phyloP scores from a whole-genome alignment of 179 eudicot species.

The Silene noctiflora region DNA sequence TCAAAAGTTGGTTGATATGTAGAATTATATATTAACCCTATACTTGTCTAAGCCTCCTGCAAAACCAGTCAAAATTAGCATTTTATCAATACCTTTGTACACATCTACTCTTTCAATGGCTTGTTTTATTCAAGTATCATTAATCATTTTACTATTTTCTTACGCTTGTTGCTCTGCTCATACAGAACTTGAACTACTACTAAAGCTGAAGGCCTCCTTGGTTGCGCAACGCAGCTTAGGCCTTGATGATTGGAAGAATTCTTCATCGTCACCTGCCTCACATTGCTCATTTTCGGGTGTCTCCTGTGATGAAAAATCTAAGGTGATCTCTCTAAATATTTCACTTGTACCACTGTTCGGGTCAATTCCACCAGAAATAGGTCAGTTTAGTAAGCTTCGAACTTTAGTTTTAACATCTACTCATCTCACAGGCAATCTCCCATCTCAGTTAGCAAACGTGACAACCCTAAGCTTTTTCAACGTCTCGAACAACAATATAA shows the following conservation, averaged over 20 bases:
- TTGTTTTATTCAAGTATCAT: constrained; percentile 7
- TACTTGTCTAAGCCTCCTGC: not conserved
- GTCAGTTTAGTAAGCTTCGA: constrained; percentile 34
- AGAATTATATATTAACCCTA: not conserved
- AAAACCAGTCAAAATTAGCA: not conserved
- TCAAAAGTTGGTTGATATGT: too few species aligned
- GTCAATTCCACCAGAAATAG: constrained; percentile 50
- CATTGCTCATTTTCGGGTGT: constrained; percentile 66
- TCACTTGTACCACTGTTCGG: constrained; percentile 41
- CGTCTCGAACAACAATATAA: constrained; percentile 46
- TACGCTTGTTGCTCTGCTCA: constrained; percentile 17
- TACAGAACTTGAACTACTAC: constrained; percentile 42
- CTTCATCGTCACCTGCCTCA: constrained; percentile 14
- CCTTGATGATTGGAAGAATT: constrained; percentile 47
- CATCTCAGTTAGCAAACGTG: constrained; percentile 40
- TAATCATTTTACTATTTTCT: constrained; percentile 9
- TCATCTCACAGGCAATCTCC: constrained; percentile 51
- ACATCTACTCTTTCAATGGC: constrained; percentile 14
- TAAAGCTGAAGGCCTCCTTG: constrained; percentile 52
- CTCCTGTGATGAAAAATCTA: constrained; percentile 36
- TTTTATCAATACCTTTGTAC: not conserved
- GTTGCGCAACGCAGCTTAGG: constrained; percentile 37
- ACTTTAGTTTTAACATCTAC: constrained; percentile 36
- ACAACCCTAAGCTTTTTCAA: constrained; percentile 40
- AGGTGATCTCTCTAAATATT: constrained; percentile 42